phyloP scores from a whole-genome alignment of 1,284 basidiomycete genomes.

The Microbotryum intermedium region DNA sequence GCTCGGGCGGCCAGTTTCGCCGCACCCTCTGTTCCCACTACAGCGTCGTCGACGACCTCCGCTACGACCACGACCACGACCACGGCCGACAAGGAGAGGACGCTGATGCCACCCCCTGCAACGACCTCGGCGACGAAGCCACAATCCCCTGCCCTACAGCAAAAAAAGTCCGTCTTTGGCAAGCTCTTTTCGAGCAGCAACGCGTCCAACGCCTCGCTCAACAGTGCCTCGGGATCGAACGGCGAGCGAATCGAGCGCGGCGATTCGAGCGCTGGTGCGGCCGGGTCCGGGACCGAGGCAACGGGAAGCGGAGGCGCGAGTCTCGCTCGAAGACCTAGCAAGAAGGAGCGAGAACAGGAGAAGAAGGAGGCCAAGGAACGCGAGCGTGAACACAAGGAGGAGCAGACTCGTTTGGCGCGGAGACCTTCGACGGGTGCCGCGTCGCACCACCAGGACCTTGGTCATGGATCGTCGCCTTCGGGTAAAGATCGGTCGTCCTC shows the following conservation, averaged over 20 bases:
- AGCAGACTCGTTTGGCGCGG: not conserved
- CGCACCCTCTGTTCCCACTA: too few species aligned
- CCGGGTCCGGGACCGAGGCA: slow-evolving; percentile 1
- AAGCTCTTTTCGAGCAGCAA: slow-evolving; percentile 28
- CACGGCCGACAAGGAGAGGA: not conserved
- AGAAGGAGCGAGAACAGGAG: slow-evolving; percentile 15
- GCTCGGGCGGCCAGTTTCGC: too few species aligned
- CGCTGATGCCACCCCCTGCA: too few species aligned
- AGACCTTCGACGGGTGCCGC: not conserved
- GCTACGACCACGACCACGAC: not conserved
- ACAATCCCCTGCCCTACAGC: not conserved
- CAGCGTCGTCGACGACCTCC: too few species aligned
- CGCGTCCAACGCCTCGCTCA: slow-evolving; percentile 2
- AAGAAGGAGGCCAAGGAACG: slow-evolving; percentile 1
- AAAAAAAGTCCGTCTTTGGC: slow-evolving; percentile 31
- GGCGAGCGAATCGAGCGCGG: slow-evolving; percentile 15
- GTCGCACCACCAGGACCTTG: not conserved
- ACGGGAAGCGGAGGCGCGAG: slow-evolving; percentile 8
- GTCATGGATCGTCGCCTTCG: not conserved
- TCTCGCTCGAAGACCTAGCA: slow-evolving; percentile 8
- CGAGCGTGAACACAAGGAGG: not conserved
- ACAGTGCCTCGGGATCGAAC: not conserved
- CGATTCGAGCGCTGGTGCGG: slow-evolving; percentile 2
- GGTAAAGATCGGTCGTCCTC: not conserved
- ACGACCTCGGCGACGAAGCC: not conserved